Evolutionary conservation across 148 eudicot genomes (phyloP), one percentile per base, ranked within the genome.

Genomic region (Diospyros lotus): DNA sequence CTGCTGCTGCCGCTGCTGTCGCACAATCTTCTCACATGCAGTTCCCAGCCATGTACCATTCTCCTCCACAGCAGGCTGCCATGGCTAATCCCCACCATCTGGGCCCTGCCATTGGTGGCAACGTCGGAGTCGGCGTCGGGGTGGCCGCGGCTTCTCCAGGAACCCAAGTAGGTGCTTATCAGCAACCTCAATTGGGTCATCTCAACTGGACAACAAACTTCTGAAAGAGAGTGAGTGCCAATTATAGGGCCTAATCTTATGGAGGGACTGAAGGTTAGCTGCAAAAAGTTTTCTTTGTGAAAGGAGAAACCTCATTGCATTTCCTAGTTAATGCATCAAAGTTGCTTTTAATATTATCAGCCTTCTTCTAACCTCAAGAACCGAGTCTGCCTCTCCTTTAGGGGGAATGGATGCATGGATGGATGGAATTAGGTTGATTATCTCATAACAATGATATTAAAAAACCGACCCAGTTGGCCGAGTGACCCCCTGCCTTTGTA

Each of bases 111-210:
- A 78, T 84, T 76, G 89, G 83, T 39, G 86, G 86, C 6, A 87
- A 81, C 44, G 86, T 84, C 28, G 97, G 95, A 17, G 86, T 89
- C 64, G 93, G 91, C 46, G 82, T 86, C 38, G 93, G 89, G 45
- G 82, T 84, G 38, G 82, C 80, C 5, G 83, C 83, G 3, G 83
- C 78, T 18, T 82, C 92, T 58, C 82, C 92, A 8, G 91, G 84
- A n/a, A 70, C 89, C n/a, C 97, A 90, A 71, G 83, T 85, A 12
- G 89, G 87, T 66, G 86, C 80, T 43, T 90, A 84, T 75, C 97
- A 87, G 87, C 93, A 88, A 82, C 88, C 91, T 77, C 93, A 93
- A 74, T 67, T 89, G 66, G 88, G 91, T 52, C 97, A 93, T 74
- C 76, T 89, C 66, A 93, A 85, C 71, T 93, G 97, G 95, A 77